These are phyloP conservation scores for Globisporangium orthogonon DNA, from an alignment of 352 stramenopile genomes.

Conservation along the genomic window DNA sequence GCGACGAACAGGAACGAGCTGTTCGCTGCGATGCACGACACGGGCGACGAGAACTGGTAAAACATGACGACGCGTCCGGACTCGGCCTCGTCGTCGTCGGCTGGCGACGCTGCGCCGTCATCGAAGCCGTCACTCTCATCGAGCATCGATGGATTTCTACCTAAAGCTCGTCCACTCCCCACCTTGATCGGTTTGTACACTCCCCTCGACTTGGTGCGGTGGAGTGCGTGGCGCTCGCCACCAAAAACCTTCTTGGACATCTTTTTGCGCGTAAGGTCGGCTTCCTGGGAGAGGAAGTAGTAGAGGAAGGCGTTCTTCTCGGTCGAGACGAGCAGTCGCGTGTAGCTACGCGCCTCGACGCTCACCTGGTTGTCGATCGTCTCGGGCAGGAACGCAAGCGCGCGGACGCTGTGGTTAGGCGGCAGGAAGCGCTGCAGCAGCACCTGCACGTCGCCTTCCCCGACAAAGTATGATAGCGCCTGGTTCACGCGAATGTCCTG, in stretches of 20 bases:
- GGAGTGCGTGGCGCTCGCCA: conserved; percentile 8
- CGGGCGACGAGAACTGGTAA: conserved; percentile 63
- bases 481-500: conserved; percentile 81
- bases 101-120: conserved; percentile 6
- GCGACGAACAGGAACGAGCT: conserved; percentile 83
- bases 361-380: conserved; percentile 79
- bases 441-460: conserved; percentile 54
- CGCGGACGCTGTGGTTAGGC: conserved; percentile 62
- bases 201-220: conserved; percentile 30
- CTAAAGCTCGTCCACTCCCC: conserved; percentile 17
- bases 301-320: conserved; percentile 68
- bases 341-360: conserved; percentile 71
- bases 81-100: conserved; percentile 22
- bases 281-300: conserved; percentile 70
- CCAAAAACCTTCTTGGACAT: conserved; percentile 78
- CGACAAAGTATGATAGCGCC: conserved; percentile 67
- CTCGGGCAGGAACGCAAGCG: conserved; percentile 70
- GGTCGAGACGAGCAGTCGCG: conserved; percentile 61
- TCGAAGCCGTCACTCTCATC: conserved; percentile 8
- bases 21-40: conserved; percentile 68
- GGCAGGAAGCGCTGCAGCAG: conserved; percentile 70
- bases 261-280: conserved; percentile 64
- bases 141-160: conserved; percentile 27
- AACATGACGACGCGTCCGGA: conserved; percentile 81
- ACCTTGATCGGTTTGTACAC: conserved; percentile 39